Base-by-base conservation (phyloP, 805 yeast species). In the Lipomyces sp. region DNA sequence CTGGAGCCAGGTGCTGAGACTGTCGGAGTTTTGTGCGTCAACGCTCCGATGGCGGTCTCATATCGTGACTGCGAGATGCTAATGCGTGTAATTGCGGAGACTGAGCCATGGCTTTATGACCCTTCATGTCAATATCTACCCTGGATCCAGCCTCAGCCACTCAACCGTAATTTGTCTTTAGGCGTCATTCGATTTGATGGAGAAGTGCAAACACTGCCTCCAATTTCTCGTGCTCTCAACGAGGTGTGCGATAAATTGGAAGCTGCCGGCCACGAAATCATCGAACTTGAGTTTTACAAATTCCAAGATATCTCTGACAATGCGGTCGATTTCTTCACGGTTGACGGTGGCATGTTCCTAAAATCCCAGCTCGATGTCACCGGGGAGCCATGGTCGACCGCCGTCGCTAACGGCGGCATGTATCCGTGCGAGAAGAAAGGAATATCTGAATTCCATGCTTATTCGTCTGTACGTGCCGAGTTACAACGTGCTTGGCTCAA, bases 41-140 rank as follows among this genome's bases (percentile, higher is more conserved):
- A 82, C 57, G 94, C 93, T 32, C 94, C 94, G 53, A 75, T 89
- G 78, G 82, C 90, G 2, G 82, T 88, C 72, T 78, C 85, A 3
- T 79, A 87, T 57, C 89, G 87, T 3, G 94, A 89, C 77, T 77
- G 89, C 69, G 92, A 88, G 29, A 77, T 85, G 64, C 86, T 87
- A 80, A 88, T 89, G 92, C 81, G 85, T 64, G 57, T 67, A 13
- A 60, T 73, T 29, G 53, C 71, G 8, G 72, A 62, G 3, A 65
- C 80, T 10, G 67, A 80, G 50, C 82, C 83, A n/a, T 81, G 84
- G 84, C 73, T 73, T 58, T 69, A 74, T 7, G 84, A 81, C 71
- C 82, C 80, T 42, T 78, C 80, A 74, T 74, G 81, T 66, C 69
- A 84, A 34, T 85, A 85, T 45, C 72, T 85, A 64, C 82, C 83